A percentile compares a stretch with the other conserved stretches of the same genome.
phyloP scores from a whole-genome alignment of 768 basidiomycete genomes.

The Obba rivulosa region DNA sequence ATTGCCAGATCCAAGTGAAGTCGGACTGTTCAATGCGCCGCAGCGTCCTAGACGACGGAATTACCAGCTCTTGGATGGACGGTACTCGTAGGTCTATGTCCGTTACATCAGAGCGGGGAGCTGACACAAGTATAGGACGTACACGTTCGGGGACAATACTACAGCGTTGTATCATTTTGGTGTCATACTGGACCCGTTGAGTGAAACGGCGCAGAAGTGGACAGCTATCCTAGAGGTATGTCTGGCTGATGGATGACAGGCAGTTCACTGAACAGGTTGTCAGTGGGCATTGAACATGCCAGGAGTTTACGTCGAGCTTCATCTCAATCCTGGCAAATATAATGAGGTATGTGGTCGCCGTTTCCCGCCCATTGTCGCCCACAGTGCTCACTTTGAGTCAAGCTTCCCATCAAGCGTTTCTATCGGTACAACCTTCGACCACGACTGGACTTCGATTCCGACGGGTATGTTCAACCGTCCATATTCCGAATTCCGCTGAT shows the following conservation, averaged over 20 bases:
- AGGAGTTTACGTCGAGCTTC: constrained; percentile 65
- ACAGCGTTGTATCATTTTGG: constrained; percentile 67
- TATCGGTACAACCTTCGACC: constrained; percentile 74
- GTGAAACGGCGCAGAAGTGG: constrained; percentile 83
- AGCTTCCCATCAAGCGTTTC: constrained; percentile 91
- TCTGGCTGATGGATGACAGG: background rate
- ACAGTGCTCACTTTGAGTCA: background rate
- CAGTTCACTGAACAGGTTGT: background rate
- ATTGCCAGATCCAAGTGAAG: constrained; percentile 67
- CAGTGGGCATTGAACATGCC: constrained; percentile 66
- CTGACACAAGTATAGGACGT: constrained; percentile 41
- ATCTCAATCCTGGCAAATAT: constrained; percentile 66
- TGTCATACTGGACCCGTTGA: constrained; percentile 79
- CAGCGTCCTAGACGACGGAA: constrained; percentile 51
- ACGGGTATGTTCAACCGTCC: constrained; percentile 48
- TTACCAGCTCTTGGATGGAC: constrained; percentile 54
- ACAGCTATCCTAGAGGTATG: constrained; percentile 69
- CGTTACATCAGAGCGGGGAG: background rate
- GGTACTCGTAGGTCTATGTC: constrained; percentile 55
- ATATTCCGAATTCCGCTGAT: background rate
- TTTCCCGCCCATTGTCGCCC: background rate
- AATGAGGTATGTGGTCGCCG: constrained; percentile 48
- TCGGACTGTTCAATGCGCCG: constrained; percentile 65
- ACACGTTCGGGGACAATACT: constrained; percentile 61
- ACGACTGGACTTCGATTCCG: constrained; percentile 53